These are phyloP conservation scores for Teunomyces aglyptinius DNA, from an alignment of 805 yeast species.

Conservation along the genomic window DNA sequence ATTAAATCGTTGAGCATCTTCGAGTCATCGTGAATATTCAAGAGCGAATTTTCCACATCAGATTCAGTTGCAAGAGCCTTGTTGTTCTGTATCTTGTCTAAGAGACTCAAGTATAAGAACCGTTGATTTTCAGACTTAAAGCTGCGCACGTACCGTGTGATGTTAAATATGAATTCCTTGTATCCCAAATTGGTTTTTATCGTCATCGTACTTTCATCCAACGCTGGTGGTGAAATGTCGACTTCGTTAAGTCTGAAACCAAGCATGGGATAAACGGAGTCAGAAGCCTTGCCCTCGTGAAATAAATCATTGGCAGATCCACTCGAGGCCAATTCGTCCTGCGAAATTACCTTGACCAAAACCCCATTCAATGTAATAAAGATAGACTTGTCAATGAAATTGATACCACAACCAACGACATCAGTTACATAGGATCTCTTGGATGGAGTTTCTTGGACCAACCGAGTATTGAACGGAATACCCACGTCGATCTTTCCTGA, in stretches of 20 bases:
- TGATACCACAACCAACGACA: constrained; percentile 80
- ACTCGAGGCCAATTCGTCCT: constrained; percentile 24
- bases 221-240: constrained; percentile 6
- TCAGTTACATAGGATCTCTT: constrained; percentile 49
- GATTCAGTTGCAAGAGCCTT: constrained; percentile 6
- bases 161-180: constrained; percentile 59
- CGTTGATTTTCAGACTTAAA: constrained; percentile 34
- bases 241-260: constrained; percentile 30
- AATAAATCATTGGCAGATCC: constrained; percentile 11
- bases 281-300: constrained; percentile 16
- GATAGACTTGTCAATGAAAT: constrained; percentile 58
- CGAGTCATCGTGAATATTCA: constrained; percentile 22
- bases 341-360: constrained; percentile 22
- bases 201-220: constrained; percentile 14
- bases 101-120: constrained; percentile 16
- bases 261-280: constrained; percentile 32
- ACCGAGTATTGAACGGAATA: constrained; percentile 31
- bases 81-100: constrained; percentile 18
- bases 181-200: constrained; percentile 57
- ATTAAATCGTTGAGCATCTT: constrained; percentile 30
- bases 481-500: constrained; percentile 36
- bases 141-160: constrained; percentile 48
- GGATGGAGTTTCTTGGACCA: constrained; percentile 25
- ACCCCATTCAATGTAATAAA: constrained; percentile 86
- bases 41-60: constrained; percentile 7